phyloP scores from a whole-genome alignment of 2,329 filamentous ascomycete genomes.

The Botrytis aclada region DNA sequence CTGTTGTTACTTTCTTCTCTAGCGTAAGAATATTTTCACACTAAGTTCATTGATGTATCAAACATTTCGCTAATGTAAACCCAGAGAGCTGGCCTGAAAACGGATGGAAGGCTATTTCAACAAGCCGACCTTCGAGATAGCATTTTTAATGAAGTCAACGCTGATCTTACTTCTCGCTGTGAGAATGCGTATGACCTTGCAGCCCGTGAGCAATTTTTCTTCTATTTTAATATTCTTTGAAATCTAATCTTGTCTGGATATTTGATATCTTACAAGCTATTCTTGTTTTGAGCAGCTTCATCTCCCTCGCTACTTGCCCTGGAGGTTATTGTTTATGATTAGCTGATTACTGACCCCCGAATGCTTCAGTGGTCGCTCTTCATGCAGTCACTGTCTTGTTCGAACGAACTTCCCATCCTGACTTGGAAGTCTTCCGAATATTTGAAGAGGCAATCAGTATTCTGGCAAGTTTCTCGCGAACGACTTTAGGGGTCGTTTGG shows the following conservation, averaged over 20 bases:
- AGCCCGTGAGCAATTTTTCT: constrained; percentile 2
- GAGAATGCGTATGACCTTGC: constrained; percentile 23
- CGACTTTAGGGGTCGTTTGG: too few relatives aligned
- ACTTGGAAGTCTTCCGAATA: constrained; percentile 7
- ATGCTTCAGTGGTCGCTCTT: neutral
- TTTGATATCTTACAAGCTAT: neutral
- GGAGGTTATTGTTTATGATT: neutral
- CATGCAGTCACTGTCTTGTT: neutral
- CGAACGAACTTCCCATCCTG: neutral
- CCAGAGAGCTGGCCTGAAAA: neutral
- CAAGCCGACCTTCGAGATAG: constrained; percentile 23
- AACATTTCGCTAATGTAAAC: neutral
- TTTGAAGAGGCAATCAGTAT: constrained; percentile 24
- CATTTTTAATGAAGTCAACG: constrained; percentile 25
- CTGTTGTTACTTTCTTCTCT: neutral
- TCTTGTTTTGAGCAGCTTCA: neutral
- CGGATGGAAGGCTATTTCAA: constrained; percentile 20
- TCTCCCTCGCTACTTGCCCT: neutral
- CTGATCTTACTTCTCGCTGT: constrained; percentile 22
- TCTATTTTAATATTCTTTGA: neutral
- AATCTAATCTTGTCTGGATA: neutral
- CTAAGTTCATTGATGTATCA: neutral
- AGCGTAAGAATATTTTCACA: neutral
- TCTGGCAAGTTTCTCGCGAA: neutral
- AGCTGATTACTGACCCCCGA: neutral